Evolutionary conservation across 176 grass and related monocot species (phyloP).

Genomic region (Eragrostis nindensis): DNA sequence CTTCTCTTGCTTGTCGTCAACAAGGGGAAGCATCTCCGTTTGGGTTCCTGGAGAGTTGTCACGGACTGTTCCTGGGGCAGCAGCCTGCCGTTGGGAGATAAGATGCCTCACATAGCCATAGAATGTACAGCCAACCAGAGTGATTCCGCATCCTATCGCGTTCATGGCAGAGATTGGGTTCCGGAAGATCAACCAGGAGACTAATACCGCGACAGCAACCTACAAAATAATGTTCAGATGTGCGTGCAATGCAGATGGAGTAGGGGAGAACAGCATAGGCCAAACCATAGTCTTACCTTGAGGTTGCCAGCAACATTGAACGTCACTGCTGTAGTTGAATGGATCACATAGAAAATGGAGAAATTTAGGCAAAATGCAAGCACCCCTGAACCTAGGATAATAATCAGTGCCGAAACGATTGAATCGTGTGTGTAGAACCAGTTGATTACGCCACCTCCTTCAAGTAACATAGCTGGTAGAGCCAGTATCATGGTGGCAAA

Average conservation of each 20-base stretch:
- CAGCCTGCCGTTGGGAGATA: slow-evolving; percentile 61
- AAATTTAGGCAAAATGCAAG: slow-evolving; percentile 97
- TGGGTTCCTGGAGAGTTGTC: slow-evolving; percentile 46
- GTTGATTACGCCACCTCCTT: slow-evolving; percentile 75
- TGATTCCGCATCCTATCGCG: slow-evolving; percentile 82
- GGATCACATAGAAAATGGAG: slow-evolving; percentile 97
- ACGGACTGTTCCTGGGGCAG: slow-evolving; percentile 36
- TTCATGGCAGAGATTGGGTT: slow-evolving; percentile 94
- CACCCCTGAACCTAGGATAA: slow-evolving; percentile 85
- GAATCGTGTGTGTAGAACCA: slow-evolving; percentile 92
- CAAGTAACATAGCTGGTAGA: slow-evolving; percentile 77
- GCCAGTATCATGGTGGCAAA: slow-evolving; percentile 97
- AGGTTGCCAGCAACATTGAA: slow-evolving; percentile 98
- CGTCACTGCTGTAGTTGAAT: slow-evolving; percentile 95
- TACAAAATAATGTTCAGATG: slow-evolving; percentile 30
- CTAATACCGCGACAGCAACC: slow-evolving; percentile 93
- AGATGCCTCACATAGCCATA: slow-evolving; percentile 90
- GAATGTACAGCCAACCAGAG: slow-evolving; percentile 87
- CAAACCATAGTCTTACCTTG: slow-evolving; percentile 58
- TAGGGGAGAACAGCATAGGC: not conserved
- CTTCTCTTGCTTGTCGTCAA: slow-evolving; percentile 79
- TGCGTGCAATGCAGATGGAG: not conserved
- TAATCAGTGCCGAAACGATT: slow-evolving; percentile 53
- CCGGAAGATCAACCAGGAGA: slow-evolving; percentile 89
- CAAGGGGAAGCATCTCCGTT: slow-evolving; percentile 91